These are phyloP conservation scores for Conticribra guillardii DNA, from an alignment of 108 stramenopile species.

Conservation along the genomic window DNA sequence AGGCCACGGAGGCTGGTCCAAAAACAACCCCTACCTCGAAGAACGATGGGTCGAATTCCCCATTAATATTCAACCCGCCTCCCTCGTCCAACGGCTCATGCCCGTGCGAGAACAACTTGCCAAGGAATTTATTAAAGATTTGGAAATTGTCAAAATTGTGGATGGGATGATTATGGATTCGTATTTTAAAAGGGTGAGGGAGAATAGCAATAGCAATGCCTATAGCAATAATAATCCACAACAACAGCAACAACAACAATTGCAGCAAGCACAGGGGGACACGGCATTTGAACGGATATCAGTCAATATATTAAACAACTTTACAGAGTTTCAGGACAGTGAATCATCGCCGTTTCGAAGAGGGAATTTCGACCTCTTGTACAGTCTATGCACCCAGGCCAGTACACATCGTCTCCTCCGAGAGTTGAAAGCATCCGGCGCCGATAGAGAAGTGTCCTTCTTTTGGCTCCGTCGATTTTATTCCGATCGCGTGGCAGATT, in stretches of 20 bases:
- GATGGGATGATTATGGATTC: slow-evolving; percentile 66
- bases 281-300: slow-evolving; percentile 58
- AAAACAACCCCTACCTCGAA: slow-evolving; percentile 67
- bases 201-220: background rate
- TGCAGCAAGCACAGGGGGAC: background rate
- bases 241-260: no score
- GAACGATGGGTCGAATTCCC: slow-evolving; percentile 75
- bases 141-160: slow-evolving; percentile 55
- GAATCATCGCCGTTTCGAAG: slow-evolving; percentile 68
- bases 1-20: slow-evolving; percentile 56
- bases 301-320: slow-evolving; percentile 50
- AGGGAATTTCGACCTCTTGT: slow-evolving; percentile 81
- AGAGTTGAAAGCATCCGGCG: slow-evolving; percentile 13
- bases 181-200: slow-evolving; percentile 47
- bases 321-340: slow-evolving; percentile 44
- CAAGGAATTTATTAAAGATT: slow-evolving; percentile 70
- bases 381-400: slow-evolving; percentile 75
- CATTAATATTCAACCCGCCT: slow-evolving; percentile 73
- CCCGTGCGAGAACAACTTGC: slow-evolving; percentile 79
- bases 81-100: slow-evolving; percentile 69
- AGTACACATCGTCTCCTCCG: slow-evolving; percentile 72
- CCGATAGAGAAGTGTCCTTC: slow-evolving; percentile 46
- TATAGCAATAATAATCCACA: background rate
- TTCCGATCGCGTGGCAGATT: slow-evolving; percentile 44
- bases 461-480: slow-evolving; percentile 71